Evolutionary conservation across 2,329 filamentous ascomycete genomes (phyloP).

Genomic region (Colletotrichum kahawae): DNA sequence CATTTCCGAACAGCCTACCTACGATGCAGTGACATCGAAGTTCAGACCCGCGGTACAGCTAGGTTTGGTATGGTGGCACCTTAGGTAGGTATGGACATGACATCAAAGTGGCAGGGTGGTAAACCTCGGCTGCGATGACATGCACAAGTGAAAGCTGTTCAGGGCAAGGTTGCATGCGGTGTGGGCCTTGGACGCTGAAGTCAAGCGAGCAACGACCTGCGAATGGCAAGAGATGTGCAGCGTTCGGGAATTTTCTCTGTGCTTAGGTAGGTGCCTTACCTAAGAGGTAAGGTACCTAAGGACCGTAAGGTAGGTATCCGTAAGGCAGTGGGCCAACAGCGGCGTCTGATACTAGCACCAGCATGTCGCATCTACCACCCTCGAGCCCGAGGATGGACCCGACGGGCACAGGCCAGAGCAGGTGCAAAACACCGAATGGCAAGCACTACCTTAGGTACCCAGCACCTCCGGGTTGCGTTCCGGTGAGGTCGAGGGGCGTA

Average conservation of each 20-base stretch:
- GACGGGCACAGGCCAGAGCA: not conserved
- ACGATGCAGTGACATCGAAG: not conserved
- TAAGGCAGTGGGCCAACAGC: not conserved
- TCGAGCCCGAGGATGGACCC: not conserved
- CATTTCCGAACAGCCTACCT: not conserved
- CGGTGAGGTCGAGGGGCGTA: not conserved
- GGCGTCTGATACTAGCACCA: not conserved
- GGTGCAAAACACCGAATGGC: not conserved
- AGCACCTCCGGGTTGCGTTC: not conserved
- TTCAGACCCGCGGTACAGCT: too few species aligned
- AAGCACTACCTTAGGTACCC: not conserved
- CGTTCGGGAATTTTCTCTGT: not conserved
- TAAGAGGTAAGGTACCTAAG: too few species aligned
- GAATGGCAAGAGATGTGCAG: not conserved
- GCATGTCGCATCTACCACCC: not conserved
- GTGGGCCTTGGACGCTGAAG: not conserved
- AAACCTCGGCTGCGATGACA: not conserved
- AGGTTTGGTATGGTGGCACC: not conserved
- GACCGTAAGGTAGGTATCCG: too few species aligned
- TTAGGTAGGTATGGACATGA: not conserved
- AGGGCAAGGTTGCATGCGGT: constrained; percentile 1
- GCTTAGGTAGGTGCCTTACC: not conserved
- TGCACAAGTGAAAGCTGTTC: not conserved
- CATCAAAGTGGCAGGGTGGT: not conserved
- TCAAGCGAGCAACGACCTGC: not conserved